phyloP scores from a whole-genome alignment of 2,329 filamentous ascomycete genomes.

The Penicillium sp. region DNA sequence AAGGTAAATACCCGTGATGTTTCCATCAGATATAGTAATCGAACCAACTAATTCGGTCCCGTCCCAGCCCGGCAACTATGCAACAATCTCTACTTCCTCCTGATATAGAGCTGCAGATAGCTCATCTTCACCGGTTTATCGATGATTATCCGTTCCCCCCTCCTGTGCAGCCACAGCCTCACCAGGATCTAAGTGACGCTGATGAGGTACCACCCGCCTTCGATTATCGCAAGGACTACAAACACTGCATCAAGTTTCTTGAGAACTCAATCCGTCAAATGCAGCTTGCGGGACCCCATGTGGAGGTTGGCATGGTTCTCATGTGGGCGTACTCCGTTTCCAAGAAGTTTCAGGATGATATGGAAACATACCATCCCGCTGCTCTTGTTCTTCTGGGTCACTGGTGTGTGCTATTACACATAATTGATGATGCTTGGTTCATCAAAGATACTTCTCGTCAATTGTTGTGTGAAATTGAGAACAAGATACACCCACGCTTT shows the following conservation, averaged over 20 bases:
- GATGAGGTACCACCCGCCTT: not conserved
- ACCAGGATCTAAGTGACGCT: not conserved
- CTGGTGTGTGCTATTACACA: constrained; percentile 18
- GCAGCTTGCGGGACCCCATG: constrained; percentile 17
- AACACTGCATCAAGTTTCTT: constrained; percentile 7
- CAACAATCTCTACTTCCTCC: constrained; percentile 19
- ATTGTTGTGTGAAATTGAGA: constrained; percentile 19
- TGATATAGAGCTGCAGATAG: constrained; percentile 14
- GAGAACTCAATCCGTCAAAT: constrained; percentile 13
- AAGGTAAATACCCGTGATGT: constrained; percentile 8
- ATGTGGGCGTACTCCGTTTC: constrained; percentile 20
- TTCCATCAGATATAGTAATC: not conserved
- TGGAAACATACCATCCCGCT: constrained; percentile 13
- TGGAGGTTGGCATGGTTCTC: constrained; percentile 20
- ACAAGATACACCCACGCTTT: constrained; percentile 12
- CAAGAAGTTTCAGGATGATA: constrained; percentile 14
- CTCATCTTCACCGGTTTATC: constrained; percentile 14
- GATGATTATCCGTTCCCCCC: constrained; percentile 16
- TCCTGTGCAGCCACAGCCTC: not conserved
- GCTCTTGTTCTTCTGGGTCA: constrained; percentile 19
- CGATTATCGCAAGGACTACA: constrained; percentile 15
- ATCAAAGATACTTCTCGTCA: constrained; percentile 12
- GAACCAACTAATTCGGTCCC: not conserved
- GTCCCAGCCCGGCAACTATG: constrained; percentile 4
- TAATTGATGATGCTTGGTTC: constrained; percentile 18